A percentile compares a stretch with the other conserved stretches of the same genome.
These are phyloP conservation scores for Volvariella surrecta DNA, from an alignment of 1,284 basidiomycete species.

Conservation along the genomic window DNA sequence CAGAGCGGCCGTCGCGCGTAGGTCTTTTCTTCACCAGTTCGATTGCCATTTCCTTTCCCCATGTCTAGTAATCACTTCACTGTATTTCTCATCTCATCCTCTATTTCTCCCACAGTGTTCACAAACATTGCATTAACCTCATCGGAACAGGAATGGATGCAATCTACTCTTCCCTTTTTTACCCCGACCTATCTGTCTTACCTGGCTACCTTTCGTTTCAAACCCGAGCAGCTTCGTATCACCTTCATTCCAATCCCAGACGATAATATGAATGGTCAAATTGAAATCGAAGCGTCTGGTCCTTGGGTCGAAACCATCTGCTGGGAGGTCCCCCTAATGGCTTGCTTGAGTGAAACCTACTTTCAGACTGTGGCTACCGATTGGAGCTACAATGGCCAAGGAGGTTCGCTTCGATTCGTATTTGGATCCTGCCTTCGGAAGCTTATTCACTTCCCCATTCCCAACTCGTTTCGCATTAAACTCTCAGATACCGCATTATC, in stretches of 20 bases:
- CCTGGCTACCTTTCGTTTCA: slow-evolving; percentile 65
- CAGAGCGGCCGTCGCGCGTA: slow-evolving; percentile 57
- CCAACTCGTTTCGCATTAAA: slow-evolving; percentile 3
- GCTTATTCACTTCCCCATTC: slow-evolving; percentile 2
- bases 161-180: slow-evolving; percentile 71
- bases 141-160: slow-evolving; percentile 67
- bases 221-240: slow-evolving; percentile 75
- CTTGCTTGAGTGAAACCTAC: slow-evolving; percentile 75
- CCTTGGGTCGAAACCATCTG: slow-evolving; percentile 88
- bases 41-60: no score
- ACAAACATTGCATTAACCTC: slow-evolving; percentile 49
- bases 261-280: slow-evolving; percentile 49
- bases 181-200: slow-evolving; percentile 70
- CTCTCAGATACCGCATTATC: slow-evolving; percentile 48
- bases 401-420: slow-evolving; percentile 36
- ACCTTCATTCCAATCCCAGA: slow-evolving; percentile 51
- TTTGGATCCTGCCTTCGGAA: background rate
- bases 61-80: no score
- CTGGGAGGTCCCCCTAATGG: slow-evolving; percentile 96
- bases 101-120: slow-evolving; percentile 67
- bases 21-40: background rate
- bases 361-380: slow-evolving; percentile 65
- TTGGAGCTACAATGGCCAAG: slow-evolving; percentile 81
- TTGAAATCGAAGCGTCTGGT: slow-evolving; percentile 72
- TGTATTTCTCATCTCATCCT: slow-evolving; percentile 7